Percentiles rank a stretch among this genome's conserved stretches.
These are phyloP conservation scores for Rosellinia necatrix DNA, from an alignment of 2,329 filamentous ascomycete species.

Conservation along the genomic window DNA sequence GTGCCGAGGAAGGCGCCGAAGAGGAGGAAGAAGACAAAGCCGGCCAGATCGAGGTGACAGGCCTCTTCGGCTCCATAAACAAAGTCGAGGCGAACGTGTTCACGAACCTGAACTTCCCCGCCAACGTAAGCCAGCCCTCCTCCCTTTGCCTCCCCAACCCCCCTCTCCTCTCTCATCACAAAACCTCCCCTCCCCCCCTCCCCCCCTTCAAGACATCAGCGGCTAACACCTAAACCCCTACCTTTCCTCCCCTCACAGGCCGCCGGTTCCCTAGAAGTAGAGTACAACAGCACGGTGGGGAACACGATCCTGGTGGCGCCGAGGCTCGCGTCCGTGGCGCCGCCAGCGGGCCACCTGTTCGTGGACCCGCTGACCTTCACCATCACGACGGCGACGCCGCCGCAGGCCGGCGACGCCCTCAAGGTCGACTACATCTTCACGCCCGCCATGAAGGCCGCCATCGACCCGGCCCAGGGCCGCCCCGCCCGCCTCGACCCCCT, in stretches of 20 bases:
- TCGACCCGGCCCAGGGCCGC: neutral
- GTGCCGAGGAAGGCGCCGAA: too few species aligned
- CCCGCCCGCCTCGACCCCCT: neutral
- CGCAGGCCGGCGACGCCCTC: neutral
- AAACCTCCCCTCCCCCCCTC: too few species aligned
- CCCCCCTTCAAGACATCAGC: neutral
- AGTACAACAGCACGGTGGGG: neutral
- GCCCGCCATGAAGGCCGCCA: neutral
- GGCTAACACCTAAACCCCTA: too few species aligned
- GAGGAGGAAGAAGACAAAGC: neutral
- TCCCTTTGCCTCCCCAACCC: neutral
- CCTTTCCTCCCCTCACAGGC: too few species aligned
- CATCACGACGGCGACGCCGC: neutral
- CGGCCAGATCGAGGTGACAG: neutral
- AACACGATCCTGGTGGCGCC: constrained; percentile 3
- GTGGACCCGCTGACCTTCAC: constrained; percentile 1
- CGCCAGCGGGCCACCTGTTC: neutral
- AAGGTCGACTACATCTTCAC: constrained; percentile 9
- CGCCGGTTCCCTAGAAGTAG: neutral
- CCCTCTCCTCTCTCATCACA: too few species aligned
- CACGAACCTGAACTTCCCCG: constrained; percentile 4
- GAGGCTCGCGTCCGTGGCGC: neutral
- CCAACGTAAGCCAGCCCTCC: neutral
- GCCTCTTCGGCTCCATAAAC: constrained; percentile 4
- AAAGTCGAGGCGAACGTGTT: constrained; percentile 6